Evolutionary conservation across 1,284 basidiomycete species (phyloP).

Genomic region (Cutaneotrichosporon mucoides): DNA sequence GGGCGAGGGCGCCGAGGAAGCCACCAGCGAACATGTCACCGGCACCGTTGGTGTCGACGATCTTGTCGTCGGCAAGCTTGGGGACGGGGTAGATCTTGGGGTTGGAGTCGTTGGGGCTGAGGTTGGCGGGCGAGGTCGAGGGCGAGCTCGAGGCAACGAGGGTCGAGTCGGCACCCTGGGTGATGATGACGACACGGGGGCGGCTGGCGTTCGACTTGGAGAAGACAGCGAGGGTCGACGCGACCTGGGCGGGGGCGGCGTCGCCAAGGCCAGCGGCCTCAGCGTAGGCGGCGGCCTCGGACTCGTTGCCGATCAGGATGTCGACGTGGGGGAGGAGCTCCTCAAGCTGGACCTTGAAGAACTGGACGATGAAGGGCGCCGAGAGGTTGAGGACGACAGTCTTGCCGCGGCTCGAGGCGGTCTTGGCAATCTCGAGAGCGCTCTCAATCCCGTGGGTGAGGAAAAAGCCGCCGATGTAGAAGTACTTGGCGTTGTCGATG

Average conservation of each 20-base stretch:
- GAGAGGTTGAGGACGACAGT: constrained; percentile 89
- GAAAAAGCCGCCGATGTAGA: constrained; percentile 97
- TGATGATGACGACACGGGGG: constrained; percentile 83
- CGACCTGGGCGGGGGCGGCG: constrained; percentile 65
- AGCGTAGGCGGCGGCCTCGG: constrained; percentile 87
- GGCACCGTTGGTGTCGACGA: constrained; percentile 99
- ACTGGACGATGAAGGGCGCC: constrained; percentile 95
- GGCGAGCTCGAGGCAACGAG: constrained; percentile 66
- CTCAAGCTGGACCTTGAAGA: constrained; percentile 80
- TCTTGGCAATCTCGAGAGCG: constrained; percentile 71
- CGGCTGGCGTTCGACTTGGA: constrained; percentile 64
- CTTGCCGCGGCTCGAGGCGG: constrained; percentile 74
- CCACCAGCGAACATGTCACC: constrained; percentile 99
- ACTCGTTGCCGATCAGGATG: constrained; percentile 88
- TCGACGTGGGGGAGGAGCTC: constrained; percentile 77
- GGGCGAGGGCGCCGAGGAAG: constrained; percentile 79
- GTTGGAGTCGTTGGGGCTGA: constrained; percentile 44
- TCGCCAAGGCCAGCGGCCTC: constrained; percentile 56
- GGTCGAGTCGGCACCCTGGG: constrained; percentile 80
- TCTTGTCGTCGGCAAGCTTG: constrained; percentile 62
- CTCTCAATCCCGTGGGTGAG: constrained; percentile 84
- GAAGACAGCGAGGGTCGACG: constrained; percentile 64
- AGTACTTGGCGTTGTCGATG: constrained; percentile 75
- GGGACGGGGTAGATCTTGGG: constrained; percentile 61
- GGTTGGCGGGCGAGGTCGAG: constrained; percentile 51